phyloP scores from a whole-genome alignment of 169 alveolate species.

The Plasmodium malariae region DNA sequence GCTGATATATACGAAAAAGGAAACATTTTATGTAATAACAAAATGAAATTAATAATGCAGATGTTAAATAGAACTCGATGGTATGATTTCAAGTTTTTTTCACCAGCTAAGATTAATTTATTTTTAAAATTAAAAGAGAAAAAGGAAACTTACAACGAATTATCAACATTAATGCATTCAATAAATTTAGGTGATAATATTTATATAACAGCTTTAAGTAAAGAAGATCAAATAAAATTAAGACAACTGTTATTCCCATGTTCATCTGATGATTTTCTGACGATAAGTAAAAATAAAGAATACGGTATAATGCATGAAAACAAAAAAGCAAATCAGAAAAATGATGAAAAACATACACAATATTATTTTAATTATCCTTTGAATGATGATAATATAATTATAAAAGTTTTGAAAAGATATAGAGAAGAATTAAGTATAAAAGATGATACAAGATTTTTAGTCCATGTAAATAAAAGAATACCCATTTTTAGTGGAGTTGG shows the following conservation, averaged over 20 bases:
- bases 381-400: constrained; percentile 66
- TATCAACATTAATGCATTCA: constrained; percentile 68
- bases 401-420: constrained; percentile 57
- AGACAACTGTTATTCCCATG: constrained; percentile 30
- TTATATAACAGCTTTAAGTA: constrained; percentile 45
- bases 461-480: constrained; percentile 78
- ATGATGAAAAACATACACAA: background rate
- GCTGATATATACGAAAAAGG: constrained; percentile 5
- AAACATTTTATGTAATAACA: constrained; percentile 31
- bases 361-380: constrained; percentile 48
- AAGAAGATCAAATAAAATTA: constrained; percentile 41
- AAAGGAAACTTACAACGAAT: constrained; percentile 41
- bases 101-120: constrained; percentile 70
- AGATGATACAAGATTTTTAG: constrained; percentile 75
- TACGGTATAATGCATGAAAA: background rate
- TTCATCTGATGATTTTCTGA: constrained; percentile 50
- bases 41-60: constrained; percentile 55
- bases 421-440: constrained; percentile 49
- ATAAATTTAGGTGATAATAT: constrained; percentile 71
- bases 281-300: constrained; percentile 21
- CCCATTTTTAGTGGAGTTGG: constrained; percentile 86
- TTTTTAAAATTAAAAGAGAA: constrained; percentile 53
- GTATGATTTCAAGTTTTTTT: constrained; percentile 59
- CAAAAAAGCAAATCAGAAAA: background rate
- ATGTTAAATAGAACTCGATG: constrained; percentile 24